Percentiles rank a stretch among this genome's conserved stretches.
Evolutionary conservation across 2,329 filamentous ascomycete species (phyloP).

Genomic region (Pseudocercospora musae): DNA sequence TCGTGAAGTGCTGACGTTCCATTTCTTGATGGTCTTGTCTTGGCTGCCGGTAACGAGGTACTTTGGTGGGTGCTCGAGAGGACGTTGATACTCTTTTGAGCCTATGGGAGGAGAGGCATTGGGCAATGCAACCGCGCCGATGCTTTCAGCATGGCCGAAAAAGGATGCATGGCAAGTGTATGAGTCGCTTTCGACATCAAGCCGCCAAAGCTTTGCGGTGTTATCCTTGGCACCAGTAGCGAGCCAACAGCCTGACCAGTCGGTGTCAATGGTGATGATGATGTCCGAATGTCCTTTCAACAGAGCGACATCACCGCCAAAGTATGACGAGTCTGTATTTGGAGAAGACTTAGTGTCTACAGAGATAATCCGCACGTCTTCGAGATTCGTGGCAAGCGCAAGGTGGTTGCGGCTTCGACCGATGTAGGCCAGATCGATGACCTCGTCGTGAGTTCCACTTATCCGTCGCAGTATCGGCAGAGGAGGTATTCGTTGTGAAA

Average conservation of each 20-base stretch:
- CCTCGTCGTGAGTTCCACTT: constrained; percentile 94
- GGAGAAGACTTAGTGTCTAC: constrained; percentile 41
- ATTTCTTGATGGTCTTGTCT: constrained; percentile 91
- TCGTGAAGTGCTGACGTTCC: constrained; percentile 64
- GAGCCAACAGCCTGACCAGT: constrained; percentile 97
- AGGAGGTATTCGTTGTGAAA: constrained; percentile 33
- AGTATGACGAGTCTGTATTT: constrained; percentile 53
- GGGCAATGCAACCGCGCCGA: constrained; percentile 84
- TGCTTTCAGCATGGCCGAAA: constrained; percentile 87
- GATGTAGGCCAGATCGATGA: constrained; percentile 89
- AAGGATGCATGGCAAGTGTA: constrained; percentile 80
- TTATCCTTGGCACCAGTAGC: constrained; percentile 97
- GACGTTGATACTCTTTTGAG: constrained; percentile 68
- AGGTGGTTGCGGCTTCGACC: constrained; percentile 76
- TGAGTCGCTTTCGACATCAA: constrained; percentile 71
- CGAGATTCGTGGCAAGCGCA: constrained; percentile 90
- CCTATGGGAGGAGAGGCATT: constrained; percentile 63
- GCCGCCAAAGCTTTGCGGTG: constrained; percentile 81
- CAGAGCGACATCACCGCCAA: constrained; percentile 83
- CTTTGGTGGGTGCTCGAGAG: constrained; percentile 73
- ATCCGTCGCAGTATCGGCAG: constrained; percentile 69
- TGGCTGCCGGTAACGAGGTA: constrained; percentile 91
- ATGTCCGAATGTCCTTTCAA: constrained; percentile 93
- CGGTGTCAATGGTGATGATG: constrained; percentile 87
- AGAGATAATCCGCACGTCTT: constrained; percentile 85